Percentiles rank a stretch among this genome's conserved stretches.
These are phyloP conservation scores for Cyclaneusma minus DNA, from an alignment of 2,329 filamentous ascomycete species.

Conservation along the genomic window DNA sequence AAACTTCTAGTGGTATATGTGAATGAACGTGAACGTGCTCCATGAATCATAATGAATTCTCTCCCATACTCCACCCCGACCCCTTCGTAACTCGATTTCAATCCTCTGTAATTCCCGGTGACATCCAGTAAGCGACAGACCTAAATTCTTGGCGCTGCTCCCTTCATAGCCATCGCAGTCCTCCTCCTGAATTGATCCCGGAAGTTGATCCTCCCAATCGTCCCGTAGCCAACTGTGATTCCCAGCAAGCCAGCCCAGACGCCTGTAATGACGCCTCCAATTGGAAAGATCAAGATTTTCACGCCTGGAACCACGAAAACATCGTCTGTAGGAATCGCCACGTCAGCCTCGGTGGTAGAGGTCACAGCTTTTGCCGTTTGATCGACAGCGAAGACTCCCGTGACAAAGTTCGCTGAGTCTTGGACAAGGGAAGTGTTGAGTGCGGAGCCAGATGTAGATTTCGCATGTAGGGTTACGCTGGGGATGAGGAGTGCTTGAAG, in stretches of 20 bases:
- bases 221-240: conserved; percentile 45
- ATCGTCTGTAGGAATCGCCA: conserved; percentile 16
- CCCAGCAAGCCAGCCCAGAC: conserved; percentile 44
- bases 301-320: conserved; percentile 57
- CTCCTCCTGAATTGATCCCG: conserved; percentile 44
- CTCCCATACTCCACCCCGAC: no score
- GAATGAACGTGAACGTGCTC: no score
- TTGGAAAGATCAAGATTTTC: conserved; percentile 51
- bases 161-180: conserved; percentile 26
- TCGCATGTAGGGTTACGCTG: conserved; percentile 48
- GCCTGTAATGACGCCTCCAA: conserved; percentile 51
- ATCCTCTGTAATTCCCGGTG: no score
- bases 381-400: conserved; percentile 50
- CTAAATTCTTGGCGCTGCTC: conserved; percentile 16
- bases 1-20: no score
- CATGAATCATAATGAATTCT: no score
- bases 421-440: conserved; percentile 51
- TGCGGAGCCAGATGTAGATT: conserved; percentile 29
- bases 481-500: conserved; percentile 52
- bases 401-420: conserved; percentile 56
- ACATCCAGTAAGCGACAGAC: no score
- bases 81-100: no score
- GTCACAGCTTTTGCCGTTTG: conserved; percentile 18
- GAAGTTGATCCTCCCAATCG: conserved; percentile 49
- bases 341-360: conserved; percentile 14